Evolutionary conservation across 2,329 filamentous ascomycete species (phyloP), one percentile per base, ranked within the genome.

Genomic region (Apiospora malaysiana): DNA sequence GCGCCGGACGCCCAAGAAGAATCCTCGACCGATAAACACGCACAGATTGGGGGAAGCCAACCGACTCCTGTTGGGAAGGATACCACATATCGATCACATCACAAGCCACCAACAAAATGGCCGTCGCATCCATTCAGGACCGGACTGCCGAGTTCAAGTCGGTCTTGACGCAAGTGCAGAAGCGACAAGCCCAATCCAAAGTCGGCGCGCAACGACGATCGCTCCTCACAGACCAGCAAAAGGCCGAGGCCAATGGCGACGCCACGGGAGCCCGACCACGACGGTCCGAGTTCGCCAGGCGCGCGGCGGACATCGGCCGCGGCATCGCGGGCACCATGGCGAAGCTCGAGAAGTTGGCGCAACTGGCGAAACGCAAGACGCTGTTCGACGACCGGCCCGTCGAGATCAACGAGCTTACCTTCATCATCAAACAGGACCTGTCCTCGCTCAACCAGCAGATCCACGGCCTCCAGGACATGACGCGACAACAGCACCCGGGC

Each of bases 381-480:
- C 90, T 99, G 59, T 99, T 99, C 81, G 96, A 99, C 82, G 96
- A 99, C 84, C 90, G 94, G 80, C 94, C 96, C 0, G 93, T 98
- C 70, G 96, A 99, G 83, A 98, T 98, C 81, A 96, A 96, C 81
- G 94, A 98, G 82, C 90, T 98, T 81, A 98, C 95, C 9, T 98
- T 95, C 79, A 93, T 98, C 79, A 98, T 98, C 86, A 98, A 98
- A 84, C 95, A 98, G 85, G 95, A 98, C 78, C 89, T 98, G 69
- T 94, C 94, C 1, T 90, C 86, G 12, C 81, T 90, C 27, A 98
- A 98, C 82, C 91, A 94, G 75, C 93, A 97, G 79, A 98, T 98
- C 76, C 92, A 93, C 65, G 86, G 87, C 12, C 86, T 99, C n/a
- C 93, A 97, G 79, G 84, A 88, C 8, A 87, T 98, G 65, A 92